These are phyloP conservation scores for Colletotrichum melonis DNA, from an alignment of 2,329 filamentous ascomycete genomes.

Conservation along the genomic window DNA sequence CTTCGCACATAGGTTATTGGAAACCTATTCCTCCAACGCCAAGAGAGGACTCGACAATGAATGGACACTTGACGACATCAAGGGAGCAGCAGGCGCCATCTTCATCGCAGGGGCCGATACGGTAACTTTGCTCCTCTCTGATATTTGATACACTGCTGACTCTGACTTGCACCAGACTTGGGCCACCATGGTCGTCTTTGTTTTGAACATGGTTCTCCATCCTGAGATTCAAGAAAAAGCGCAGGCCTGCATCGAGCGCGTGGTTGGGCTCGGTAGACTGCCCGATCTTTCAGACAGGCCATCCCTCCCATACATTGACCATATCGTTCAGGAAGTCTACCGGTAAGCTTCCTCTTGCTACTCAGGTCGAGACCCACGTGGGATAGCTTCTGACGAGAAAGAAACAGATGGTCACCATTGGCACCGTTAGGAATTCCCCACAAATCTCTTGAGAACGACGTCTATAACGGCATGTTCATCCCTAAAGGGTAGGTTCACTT, in stretches of 20 bases:
- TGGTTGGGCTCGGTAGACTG: constrained; percentile 57
- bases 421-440: constrained; percentile 66
- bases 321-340: constrained; percentile 53
- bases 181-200: constrained; percentile 35
- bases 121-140: constrained; percentile 40
- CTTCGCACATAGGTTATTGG: constrained; percentile 31
- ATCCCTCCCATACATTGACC: constrained; percentile 52
- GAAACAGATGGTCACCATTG: constrained; percentile 53
- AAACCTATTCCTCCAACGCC: constrained; percentile 27
- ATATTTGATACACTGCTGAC: constrained; percentile 21
- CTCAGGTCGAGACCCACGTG: background rate
- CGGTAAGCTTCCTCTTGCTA: constrained; percentile 16
- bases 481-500: constrained; percentile 55
- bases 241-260: constrained; percentile 55
- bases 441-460: constrained; percentile 63
- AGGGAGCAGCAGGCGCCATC: constrained; percentile 58
- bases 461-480: constrained; percentile 67
- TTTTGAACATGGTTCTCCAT: constrained; percentile 40
- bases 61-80: constrained; percentile 53
- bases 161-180: constrained; percentile 49
- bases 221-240: constrained; percentile 59
- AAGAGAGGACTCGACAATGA: constrained; percentile 23
- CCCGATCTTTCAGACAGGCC: constrained; percentile 58
- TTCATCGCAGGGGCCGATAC: constrained; percentile 60
- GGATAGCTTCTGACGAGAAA: constrained; percentile 3